These are phyloP conservation scores for Mucor velutinosus DNA, from an alignment of 371 early-diverging fungal genomes.

Conservation along the genomic window DNA sequence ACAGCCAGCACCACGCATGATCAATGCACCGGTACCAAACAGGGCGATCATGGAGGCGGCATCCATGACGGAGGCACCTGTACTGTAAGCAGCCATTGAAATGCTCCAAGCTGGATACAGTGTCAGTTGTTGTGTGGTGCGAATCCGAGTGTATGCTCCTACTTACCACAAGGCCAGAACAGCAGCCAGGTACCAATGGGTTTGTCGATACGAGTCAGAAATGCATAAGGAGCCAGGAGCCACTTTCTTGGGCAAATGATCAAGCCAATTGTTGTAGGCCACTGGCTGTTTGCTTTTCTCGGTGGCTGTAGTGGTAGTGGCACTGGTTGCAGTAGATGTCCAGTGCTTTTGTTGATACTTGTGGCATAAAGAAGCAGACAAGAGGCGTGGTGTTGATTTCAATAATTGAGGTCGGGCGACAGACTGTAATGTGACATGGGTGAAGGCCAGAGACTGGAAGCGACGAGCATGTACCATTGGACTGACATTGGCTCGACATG, in stretches of 20 bases:
- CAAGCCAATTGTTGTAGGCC: slow-evolving; percentile 45
- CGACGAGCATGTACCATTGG: not conserved
- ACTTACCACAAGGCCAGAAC: slow-evolving; percentile 84
- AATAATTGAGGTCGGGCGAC: not conserved
- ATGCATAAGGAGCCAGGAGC: slow-evolving; percentile 77
- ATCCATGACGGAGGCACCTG: slow-evolving; percentile 47
- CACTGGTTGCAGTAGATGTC: slow-evolving; percentile 10
- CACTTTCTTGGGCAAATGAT: slow-evolving; percentile 42
- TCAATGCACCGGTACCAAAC: slow-evolving; percentile 88
- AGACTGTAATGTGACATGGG: not conserved
- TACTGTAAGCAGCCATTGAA: slow-evolving; percentile 76
- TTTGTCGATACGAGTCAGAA: slow-evolving; percentile 83
- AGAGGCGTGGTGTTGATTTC: not conserved
- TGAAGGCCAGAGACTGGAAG: not conserved
- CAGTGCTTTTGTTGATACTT: slow-evolving; percentile 5
- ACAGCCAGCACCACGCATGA: slow-evolving; percentile 98
- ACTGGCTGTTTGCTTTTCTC: slow-evolving; percentile 10
- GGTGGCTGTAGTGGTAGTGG: not conserved
- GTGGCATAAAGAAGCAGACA: not conserved
- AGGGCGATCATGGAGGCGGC: slow-evolving; percentile 72
- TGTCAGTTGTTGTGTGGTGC: not conserved
- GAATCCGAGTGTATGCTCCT: not conserved
- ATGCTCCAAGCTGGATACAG: slow-evolving; percentile 72
- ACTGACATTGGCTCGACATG: not conserved
- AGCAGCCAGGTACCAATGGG: slow-evolving; percentile 93